phyloP scores from a whole-genome alignment of 2,329 filamentous ascomycete genomes.

The Penicillium crustosum region DNA sequence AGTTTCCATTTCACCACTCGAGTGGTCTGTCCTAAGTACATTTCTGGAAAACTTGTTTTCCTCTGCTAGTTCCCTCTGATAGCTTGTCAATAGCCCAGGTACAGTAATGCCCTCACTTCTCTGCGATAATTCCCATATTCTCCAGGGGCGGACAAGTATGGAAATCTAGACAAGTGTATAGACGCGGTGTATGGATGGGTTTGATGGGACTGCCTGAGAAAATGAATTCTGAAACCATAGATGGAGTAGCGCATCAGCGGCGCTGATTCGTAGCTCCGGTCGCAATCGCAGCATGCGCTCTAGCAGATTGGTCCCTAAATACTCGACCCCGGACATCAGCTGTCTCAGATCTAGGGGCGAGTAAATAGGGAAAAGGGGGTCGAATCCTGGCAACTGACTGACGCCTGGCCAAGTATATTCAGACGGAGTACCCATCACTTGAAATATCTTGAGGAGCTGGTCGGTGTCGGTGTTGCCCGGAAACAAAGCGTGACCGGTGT shows the following conservation, averaged over 20 bases:
- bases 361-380: conserved; percentile 71
- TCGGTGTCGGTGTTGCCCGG: conserved; percentile 97
- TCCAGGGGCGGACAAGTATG: background rate
- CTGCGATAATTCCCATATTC: background rate
- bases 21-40: background rate
- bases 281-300: background rate
- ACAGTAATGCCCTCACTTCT: background rate
- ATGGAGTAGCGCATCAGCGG: background rate
- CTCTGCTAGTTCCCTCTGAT: background rate
- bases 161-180: background rate
- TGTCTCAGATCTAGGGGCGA: background rate
- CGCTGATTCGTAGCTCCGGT: background rate
- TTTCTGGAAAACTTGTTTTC: background rate
- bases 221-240: background rate
- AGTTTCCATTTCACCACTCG: background rate
- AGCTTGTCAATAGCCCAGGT: background rate
- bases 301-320: background rate
- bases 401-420: conserved; percentile 96
- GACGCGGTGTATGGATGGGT: too few relatives aligned
- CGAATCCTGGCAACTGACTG: conserved; percentile 92
- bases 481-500: conserved; percentile 92
- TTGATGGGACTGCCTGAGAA: background rate
- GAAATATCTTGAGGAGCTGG: conserved; percentile 94
- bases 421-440: conserved; percentile 95
- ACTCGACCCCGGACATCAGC: background rate